phyloP scores from a whole-genome alignment of 768 basidiomycete genomes.

The Suillus placidus region DNA sequence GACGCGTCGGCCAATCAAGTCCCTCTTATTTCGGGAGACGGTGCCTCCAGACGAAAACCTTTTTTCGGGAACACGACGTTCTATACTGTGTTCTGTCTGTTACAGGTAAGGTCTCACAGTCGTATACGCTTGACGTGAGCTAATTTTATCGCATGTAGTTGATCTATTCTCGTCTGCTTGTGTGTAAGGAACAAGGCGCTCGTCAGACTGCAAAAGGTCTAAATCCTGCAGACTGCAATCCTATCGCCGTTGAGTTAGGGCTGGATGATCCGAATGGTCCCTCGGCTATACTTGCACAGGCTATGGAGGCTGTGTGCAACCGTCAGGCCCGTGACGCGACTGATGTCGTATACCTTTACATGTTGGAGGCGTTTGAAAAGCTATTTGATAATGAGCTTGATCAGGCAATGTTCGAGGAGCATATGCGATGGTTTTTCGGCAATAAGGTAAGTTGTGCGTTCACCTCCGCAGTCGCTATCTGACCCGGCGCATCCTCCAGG shows the following conservation, averaged over 20 bases:
- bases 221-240: slow-evolving; percentile 70
- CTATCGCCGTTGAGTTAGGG: slow-evolving; percentile 80
- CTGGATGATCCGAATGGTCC: slow-evolving; percentile 83
- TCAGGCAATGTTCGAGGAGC: slow-evolving; percentile 90
- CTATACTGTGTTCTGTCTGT: slow-evolving; percentile 83
- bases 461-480: neutral
- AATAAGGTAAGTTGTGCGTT: slow-evolving; percentile 60
- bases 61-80: slow-evolving; percentile 94
- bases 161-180: slow-evolving; percentile 83
- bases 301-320: slow-evolving; percentile 56
- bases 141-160: slow-evolving; percentile 51
- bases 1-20: slow-evolving; percentile 41
- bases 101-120: slow-evolving; percentile 61
- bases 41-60: slow-evolving; percentile 47
- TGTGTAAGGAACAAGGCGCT: slow-evolving; percentile 82
- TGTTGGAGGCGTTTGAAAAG: slow-evolving; percentile 90
- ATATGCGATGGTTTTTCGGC: slow-evolving; percentile 93
- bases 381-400: slow-evolving; percentile 94
- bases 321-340: slow-evolving; percentile 47
- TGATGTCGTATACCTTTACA: slow-evolving; percentile 84
- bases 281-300: slow-evolving; percentile 64
- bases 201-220: slow-evolving; percentile 70
- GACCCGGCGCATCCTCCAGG: slow-evolving; percentile 52
- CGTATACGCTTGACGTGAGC: slow-evolving; percentile 11
- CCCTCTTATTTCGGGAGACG: slow-evolving; percentile 28